Evolutionary conservation across 495 filamentous ascomycete genomes (phyloP).

Genomic region (Massariosphaeria phaeospora): DNA sequence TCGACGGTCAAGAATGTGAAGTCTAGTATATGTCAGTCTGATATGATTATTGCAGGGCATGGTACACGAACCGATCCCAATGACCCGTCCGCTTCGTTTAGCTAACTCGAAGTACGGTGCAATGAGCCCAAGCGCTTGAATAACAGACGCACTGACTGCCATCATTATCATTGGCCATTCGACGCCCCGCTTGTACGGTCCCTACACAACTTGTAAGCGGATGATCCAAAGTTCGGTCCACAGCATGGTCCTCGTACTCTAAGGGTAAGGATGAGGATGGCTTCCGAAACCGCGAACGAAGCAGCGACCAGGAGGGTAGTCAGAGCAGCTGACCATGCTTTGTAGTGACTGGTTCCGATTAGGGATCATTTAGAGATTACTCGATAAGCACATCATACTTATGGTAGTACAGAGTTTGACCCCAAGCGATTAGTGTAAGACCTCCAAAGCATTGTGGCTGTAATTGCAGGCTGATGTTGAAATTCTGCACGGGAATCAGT

Average conservation of each 20-base stretch:
- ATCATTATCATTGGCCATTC: constrained; percentile 57
- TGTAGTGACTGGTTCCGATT: constrained; percentile 45
- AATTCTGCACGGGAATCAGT: constrained; percentile 46
- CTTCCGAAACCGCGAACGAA: constrained; percentile 56
- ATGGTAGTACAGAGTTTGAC: constrained; percentile 59
- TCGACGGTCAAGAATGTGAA: constrained; percentile 67
- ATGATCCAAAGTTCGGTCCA: constrained; percentile 34
- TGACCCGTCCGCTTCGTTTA: constrained; percentile 63
- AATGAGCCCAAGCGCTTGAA: constrained; percentile 57
- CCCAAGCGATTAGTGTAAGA: constrained; percentile 62
- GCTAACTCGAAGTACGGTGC: constrained; percentile 69
- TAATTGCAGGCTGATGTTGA: constrained; percentile 70
- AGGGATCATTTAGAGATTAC: not conserved
- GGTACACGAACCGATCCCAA: constrained; percentile 49
- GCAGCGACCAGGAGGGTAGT: constrained; percentile 42
- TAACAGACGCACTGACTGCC: constrained; percentile 55
- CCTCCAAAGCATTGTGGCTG: constrained; percentile 67
- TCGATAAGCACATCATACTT: constrained; percentile 45
- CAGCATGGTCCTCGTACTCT: constrained; percentile 43
- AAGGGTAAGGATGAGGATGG: constrained; percentile 58
- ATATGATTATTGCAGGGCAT: not conserved
- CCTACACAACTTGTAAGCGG: constrained; percentile 55
- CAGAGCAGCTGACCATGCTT: constrained; percentile 46
- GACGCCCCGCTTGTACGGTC: constrained; percentile 48
- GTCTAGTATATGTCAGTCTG: constrained; percentile 29